Evolutionary conservation across 2,329 filamentous ascomycete genomes (phyloP), one percentile per base, ranked within the genome.

Genomic region (Fusarium sp.): DNA sequence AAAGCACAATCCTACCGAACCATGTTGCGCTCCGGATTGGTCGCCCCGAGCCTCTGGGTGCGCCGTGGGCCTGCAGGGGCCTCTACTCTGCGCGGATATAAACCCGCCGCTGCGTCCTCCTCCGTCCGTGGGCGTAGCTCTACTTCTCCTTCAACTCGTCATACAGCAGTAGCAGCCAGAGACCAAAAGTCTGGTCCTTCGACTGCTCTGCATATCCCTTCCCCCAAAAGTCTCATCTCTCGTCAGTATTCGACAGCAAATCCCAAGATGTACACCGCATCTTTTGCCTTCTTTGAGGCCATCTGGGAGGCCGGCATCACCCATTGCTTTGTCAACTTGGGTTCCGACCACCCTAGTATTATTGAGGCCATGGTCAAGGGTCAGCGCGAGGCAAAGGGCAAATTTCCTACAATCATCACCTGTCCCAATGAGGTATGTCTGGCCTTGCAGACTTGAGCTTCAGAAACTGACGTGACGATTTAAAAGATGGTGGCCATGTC

Each of bases 281-380:
- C 93, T 0, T 94, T 92, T 78, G 94, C 93, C 81, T 95, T 96
- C 82, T 95, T 96, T 74, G 94, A 96, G 85, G 92, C 93, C 35
- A 84, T 95, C 58, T 94, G 92, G 91, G 92, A 94, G 81, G 89
- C 89, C 48, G 89, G 89, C 20, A 85, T 91, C 48, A 87, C 87
- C 39, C 87, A 91, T 79, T 88, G 88, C 82, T 87, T 87, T 64
- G 91, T 92, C 68, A 93, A 93, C 78, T 85, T 93, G 34, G 91
- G 92, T n/a, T 91, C 89, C 30, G 91, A 93, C 76, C 92, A 95
- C 79, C 93, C 93, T 2, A 92, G 91, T 52, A 94, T 95, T 79
- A 91, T 95, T 39, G 93, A 95, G 82, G 94, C 93, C 13, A 94
- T 95, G 82, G 91, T 94, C 73, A 93, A 93, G 79, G 93, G 92